phyloP scores from a whole-genome alignment of 139 green algal species.

The Coccomyxa sp. region DNA sequence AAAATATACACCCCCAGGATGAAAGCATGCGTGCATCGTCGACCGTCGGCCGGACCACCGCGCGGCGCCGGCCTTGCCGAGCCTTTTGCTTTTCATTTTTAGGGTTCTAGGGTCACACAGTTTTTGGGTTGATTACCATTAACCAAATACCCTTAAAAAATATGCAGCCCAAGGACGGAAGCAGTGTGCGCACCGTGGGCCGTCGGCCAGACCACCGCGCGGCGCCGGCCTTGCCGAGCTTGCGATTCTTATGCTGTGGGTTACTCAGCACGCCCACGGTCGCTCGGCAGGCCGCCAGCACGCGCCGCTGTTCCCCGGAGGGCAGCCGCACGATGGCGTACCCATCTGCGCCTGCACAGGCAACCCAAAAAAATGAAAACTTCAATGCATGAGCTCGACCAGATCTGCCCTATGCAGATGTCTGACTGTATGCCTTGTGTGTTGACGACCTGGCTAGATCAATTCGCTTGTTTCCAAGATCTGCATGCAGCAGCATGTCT shows the following conservation, averaged over 20 bases:
- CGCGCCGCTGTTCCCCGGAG: conserved; percentile 76
- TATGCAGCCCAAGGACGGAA: too few relatives aligned
- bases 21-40: not conserved
- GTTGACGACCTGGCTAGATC: too few relatives aligned
- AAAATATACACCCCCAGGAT: too few relatives aligned
- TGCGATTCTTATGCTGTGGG: conserved; percentile 74
- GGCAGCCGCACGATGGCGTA: conserved; percentile 75
- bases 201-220: conserved; percentile 48
- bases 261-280: conserved; percentile 88
- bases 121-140: too few relatives aligned
- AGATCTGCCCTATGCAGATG: not conserved
- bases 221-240: conserved; percentile 77
- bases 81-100: conserved; percentile 70
- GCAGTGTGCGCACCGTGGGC: conserved; percentile 14
- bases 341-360: conserved; percentile 39
- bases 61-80: conserved; percentile 73
- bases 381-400: not conserved
- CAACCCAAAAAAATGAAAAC: too few relatives aligned
- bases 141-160: too few relatives aligned
- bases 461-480: not conserved
- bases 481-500: not conserved
- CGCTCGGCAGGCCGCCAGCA: conserved; percentile 71
- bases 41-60: conserved; percentile 53
- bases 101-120: conserved; percentile 84
- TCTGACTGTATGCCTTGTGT: too few relatives aligned